phyloP scores from a whole-genome alignment of 257 asterid species.

The Fraxinus quadrangulata region DNA sequence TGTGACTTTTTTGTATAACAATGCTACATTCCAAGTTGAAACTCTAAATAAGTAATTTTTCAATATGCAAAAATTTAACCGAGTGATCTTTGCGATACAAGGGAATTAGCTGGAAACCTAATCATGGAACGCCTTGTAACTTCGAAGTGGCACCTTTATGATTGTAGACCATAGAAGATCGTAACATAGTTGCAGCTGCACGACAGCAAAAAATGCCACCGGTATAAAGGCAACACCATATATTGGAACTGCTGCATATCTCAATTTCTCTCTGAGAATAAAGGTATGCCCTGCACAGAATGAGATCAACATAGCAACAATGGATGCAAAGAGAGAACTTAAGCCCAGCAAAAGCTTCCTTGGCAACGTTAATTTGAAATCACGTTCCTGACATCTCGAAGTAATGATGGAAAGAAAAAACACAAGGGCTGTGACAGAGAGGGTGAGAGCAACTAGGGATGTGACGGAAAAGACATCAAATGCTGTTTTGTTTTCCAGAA shows the following conservation, averaged over 20 bases:
- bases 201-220: conserved; percentile 41
- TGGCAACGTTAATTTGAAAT: conserved; percentile 49
- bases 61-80: not conserved
- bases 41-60: not conserved
- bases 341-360: conserved; percentile 53
- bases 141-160: conserved; percentile 42
- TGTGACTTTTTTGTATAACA: not conserved
- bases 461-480: conserved; percentile 23
- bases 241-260: conserved; percentile 40
- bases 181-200: conserved; percentile 53
- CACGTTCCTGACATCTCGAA: conserved; percentile 49
- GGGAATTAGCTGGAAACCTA: not conserved
- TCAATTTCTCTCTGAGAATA: conserved; percentile 29
- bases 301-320: conserved; percentile 57
- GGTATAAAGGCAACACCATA: conserved; percentile 26
- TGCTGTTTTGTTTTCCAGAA: conserved; percentile 25
- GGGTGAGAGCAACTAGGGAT: conserved; percentile 55
- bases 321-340: conserved; percentile 46
- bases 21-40: not conserved
- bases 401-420: conserved; percentile 63
- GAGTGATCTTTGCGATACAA: not conserved
- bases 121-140: conserved; percentile 37
- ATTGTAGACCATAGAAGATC: conserved; percentile 54
- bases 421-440: conserved; percentile 60
- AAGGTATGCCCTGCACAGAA: conserved; percentile 32